These are phyloP conservation scores for Trypanosoma boissoni DNA, from an alignment of 208 protist genomes.

Conservation along the genomic window DNA sequence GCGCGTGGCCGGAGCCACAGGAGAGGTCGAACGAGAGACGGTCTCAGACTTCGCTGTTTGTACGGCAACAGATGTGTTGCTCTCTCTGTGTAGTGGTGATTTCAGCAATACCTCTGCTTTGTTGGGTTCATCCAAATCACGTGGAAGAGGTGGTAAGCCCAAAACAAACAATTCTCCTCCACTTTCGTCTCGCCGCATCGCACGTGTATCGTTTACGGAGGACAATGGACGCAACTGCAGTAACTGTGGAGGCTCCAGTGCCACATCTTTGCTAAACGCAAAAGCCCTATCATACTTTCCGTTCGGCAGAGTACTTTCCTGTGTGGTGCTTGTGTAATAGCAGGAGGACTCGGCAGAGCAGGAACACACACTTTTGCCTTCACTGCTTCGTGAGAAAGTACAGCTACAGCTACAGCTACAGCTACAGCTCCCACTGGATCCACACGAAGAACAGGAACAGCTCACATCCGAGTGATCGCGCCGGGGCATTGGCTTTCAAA, in stretches of 20 bases:
- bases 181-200: too few relatives aligned
- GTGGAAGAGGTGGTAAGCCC: too few relatives aligned
- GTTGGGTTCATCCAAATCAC: too few relatives aligned
- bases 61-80: too few relatives aligned
- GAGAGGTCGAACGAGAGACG: too few relatives aligned
- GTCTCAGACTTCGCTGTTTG: too few relatives aligned
- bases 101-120: too few relatives aligned
- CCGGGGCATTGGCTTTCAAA: background rate
- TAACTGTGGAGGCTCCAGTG: slow-evolving; percentile 10
- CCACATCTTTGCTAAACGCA: too few relatives aligned
- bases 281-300: background rate
- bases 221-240: slow-evolving; percentile 2
- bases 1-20: too few relatives aligned
- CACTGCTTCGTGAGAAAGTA: background rate
- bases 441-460: slow-evolving; percentile 2
- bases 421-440: slow-evolving; percentile 4
- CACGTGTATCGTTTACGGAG: background rate
- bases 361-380: background rate
- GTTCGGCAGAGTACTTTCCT: background rate
- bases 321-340: background rate
- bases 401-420: slow-evolving; percentile 8
- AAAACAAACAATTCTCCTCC: too few relatives aligned
- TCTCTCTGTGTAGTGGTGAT: too few relatives aligned
- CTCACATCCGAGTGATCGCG: background rate
- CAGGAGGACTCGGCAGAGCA: slow-evolving; percentile 13